A percentile compares a stretch with the other conserved stretches of the same genome.
phyloP scores from a whole-genome alignment of 75 land plant species.

The Gnetum montanum region DNA sequence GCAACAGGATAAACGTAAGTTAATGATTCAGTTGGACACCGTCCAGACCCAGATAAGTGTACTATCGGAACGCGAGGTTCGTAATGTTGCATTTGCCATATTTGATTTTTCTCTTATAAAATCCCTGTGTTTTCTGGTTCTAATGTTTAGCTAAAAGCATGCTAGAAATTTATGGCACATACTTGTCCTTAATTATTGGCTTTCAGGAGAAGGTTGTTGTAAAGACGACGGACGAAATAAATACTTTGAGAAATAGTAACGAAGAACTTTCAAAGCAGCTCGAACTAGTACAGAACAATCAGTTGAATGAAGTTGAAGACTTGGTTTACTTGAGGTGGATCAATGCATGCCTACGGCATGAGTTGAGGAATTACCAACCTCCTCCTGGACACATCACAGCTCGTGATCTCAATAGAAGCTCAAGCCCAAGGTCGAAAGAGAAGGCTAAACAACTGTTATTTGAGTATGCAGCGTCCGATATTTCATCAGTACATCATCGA shows the following conservation, averaged over 20 bases:
- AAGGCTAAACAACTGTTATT: slow-evolving; percentile 90
- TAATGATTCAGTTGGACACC: slow-evolving; percentile 48
- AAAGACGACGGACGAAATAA: slow-evolving; percentile 18
- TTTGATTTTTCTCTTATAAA: not conserved
- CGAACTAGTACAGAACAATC: slow-evolving; percentile 64
- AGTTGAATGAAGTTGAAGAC: slow-evolving; percentile 83
- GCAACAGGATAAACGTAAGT: slow-evolving; percentile 59
- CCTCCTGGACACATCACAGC: slow-evolving; percentile 62
- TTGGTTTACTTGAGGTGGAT: slow-evolving; percentile 90
- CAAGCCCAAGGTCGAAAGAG: slow-evolving; percentile 83
- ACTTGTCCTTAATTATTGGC: not conserved
- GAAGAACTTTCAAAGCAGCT: slow-evolving; percentile 58
- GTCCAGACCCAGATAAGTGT: slow-evolving; percentile 44
- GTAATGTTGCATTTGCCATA: not conserved
- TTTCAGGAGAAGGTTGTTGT: slow-evolving; percentile 37
- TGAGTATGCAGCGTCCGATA: slow-evolving; percentile 66
- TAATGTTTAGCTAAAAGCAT: not conserved
- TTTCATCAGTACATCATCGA: slow-evolving; percentile 10
- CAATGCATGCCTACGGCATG: slow-evolving; percentile 90
- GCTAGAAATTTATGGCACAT: not conserved
- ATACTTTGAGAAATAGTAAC: slow-evolving; percentile 40
- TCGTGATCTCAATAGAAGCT: slow-evolving; percentile 62
- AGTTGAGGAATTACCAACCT: slow-evolving; percentile 67
- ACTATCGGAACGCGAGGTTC: slow-evolving; percentile 50
- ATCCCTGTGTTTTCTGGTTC: not conserved